These are phyloP conservation scores for Alternaria solani DNA, from an alignment of 2,329 filamentous ascomycete species.

Conservation along the genomic window DNA sequence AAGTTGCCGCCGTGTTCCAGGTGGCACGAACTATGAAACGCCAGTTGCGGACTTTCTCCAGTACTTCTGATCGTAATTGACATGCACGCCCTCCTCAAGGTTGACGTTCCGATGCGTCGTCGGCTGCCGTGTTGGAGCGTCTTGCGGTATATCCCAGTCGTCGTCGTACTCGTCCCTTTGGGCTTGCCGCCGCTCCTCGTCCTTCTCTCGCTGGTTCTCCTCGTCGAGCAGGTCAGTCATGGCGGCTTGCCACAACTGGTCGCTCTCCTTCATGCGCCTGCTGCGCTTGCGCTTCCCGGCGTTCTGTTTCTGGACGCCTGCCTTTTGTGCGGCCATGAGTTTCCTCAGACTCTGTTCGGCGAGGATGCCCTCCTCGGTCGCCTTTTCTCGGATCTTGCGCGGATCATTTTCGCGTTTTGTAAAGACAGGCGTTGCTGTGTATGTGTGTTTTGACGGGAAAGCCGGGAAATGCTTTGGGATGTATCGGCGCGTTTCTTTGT, in stretches of 20 bases:
- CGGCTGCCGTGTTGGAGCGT: slow-evolving; percentile 38
- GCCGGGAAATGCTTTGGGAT: slow-evolving; percentile 68
- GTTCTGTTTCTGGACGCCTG: slow-evolving; percentile 53
- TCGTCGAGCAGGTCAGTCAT: slow-evolving; percentile 59
- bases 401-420: slow-evolving; percentile 67
- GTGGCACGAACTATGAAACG: slow-evolving; percentile 17
- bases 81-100: slow-evolving; percentile 54
- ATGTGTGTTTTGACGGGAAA: slow-evolving; percentile 71
- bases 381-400: slow-evolving; percentile 66
- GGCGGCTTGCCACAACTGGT: slow-evolving; percentile 65
- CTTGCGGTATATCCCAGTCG: slow-evolving; percentile 29
- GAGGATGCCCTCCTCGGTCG: slow-evolving; percentile 70
- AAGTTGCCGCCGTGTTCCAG: neutral
- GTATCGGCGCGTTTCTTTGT: slow-evolving; percentile 59
- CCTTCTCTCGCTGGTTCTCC: slow-evolving; percentile 44
- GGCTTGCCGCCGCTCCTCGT: slow-evolving; percentile 31
- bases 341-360: slow-evolving; percentile 72
- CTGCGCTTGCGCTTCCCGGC: slow-evolving; percentile 53
- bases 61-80: slow-evolving; percentile 68
- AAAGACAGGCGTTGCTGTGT: slow-evolving; percentile 66
- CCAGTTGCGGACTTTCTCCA: slow-evolving; percentile 60
- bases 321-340: slow-evolving; percentile 60
- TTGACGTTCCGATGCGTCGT: slow-evolving; percentile 41
- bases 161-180: slow-evolving; percentile 29
- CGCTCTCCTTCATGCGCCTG: slow-evolving; percentile 52